Evolutionary conservation across 163 green algal species (phyloP).

Genomic region (Coccomyxa subellipsoidea): DNA sequence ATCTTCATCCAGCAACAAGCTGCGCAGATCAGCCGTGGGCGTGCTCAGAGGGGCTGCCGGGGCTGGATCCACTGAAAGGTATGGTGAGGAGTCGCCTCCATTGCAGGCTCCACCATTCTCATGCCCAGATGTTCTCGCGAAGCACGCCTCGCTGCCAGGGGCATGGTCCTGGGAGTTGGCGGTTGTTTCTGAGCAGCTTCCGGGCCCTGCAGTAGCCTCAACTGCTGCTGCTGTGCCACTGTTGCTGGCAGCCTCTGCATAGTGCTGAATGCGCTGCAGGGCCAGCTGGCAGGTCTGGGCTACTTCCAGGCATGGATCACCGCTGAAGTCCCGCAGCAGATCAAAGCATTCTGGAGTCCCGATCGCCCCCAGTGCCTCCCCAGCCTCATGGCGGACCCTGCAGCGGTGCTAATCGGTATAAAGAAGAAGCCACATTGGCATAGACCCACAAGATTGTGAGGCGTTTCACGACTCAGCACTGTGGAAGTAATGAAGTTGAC

Average conservation of each 20-base stretch:
- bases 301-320: conserved; percentile 64
- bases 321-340: conserved; percentile 51
- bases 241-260: conserved; percentile 16
- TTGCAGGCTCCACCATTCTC: not conserved
- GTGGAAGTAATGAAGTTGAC: conserved; percentile 2
- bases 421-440: no score
- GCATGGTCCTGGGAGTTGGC: not conserved
- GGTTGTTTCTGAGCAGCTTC: not conserved
- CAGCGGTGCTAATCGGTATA: not conserved
- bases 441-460: no score
- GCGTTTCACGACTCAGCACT: no score
- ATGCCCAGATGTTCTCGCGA: not conserved
- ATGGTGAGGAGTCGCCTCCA: conserved; percentile 40
- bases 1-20: conserved; percentile 64
- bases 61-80: conserved; percentile 84
- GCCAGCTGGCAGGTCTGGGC: conserved; percentile 90
- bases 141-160: not conserved
- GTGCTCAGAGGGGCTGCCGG: conserved; percentile 63
- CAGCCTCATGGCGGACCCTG: conserved; percentile 92
- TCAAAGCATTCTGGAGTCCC: conserved; percentile 63
- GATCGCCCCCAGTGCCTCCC: conserved; percentile 87
- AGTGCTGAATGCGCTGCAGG: conserved; percentile 74
- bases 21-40: conserved; percentile 53
- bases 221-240: not conserved
- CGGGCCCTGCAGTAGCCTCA: not conserved